A percentile compares a stretch with the other conserved stretches of the same genome.
phyloP scores from a whole-genome alignment of 2,329 filamentous ascomycete species.

The Trichoderma polysporum region DNA sequence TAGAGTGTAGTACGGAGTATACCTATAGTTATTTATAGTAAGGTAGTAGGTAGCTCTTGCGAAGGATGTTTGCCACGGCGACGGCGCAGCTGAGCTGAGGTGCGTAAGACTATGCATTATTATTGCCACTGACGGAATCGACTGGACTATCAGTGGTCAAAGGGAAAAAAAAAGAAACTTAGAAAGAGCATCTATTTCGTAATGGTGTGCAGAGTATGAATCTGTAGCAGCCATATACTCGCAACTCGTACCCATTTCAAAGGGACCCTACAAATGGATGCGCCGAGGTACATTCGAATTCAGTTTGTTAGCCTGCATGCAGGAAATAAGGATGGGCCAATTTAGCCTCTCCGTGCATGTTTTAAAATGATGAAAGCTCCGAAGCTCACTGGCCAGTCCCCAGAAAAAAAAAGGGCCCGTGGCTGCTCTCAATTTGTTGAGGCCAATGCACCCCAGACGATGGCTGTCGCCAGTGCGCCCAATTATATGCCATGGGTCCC shows the following conservation, averaged over 20 bases:
- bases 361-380: conserved; percentile 17
- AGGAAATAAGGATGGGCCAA: conserved; percentile 15
- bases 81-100: conserved; percentile 11
- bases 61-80: conserved; percentile 7
- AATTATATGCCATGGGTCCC: conserved; percentile 23
- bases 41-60: not conserved
- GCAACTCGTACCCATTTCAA: no score
- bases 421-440: conserved; percentile 14
- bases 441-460: conserved; percentile 24
- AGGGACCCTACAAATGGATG: no score
- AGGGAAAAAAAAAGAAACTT: not conserved
- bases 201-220: no score
- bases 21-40: conserved; percentile 1
- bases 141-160: not conserved
- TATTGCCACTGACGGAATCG: not conserved
- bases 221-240: not conserved
- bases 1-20: not conserved
- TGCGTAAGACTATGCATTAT: not conserved
- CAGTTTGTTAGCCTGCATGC: not conserved
- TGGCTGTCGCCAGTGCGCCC: conserved; percentile 21
- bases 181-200: no score
- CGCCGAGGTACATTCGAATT: not conserved
- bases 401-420: conserved; percentile 2
- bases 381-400: not conserved
- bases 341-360: conserved; percentile 14